Percentiles rank a stretch among this genome's conserved stretches.
Conservation (phyloP, 2,329 filamentous ascomycete species). For the Orbilia brochopaga region DNA sequence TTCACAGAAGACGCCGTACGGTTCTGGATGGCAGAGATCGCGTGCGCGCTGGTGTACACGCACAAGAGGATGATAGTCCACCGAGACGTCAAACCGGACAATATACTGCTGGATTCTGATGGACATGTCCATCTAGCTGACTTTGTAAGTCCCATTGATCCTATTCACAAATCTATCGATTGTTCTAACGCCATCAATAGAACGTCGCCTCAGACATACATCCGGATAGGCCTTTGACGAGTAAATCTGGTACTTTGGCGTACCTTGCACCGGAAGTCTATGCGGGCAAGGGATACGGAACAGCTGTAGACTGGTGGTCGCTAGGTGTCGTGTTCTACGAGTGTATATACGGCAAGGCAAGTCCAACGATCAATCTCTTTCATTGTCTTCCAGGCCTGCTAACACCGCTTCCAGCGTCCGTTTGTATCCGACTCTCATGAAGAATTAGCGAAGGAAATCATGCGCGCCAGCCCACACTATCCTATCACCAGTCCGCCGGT, state of each 20-base stretch:
- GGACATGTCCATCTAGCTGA: constrained; percentile 97
- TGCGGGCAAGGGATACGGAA: constrained; percentile 82
- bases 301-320: constrained; percentile 98
- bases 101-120: constrained; percentile 83
- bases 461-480: constrained; percentile 80
- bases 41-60: constrained; percentile 86
- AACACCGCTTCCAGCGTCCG: constrained; percentile 68
- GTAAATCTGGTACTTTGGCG: constrained; percentile 94
- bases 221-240: constrained; percentile 80
- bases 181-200: constrained; percentile 62
- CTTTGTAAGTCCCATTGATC: constrained; percentile 70
- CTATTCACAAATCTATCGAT: not conserved
- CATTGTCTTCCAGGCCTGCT: constrained; percentile 6
- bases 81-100: constrained; percentile 89
- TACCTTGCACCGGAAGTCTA: constrained; percentile 98
- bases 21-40: constrained; percentile 95
- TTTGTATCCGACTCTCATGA: constrained; percentile 90
- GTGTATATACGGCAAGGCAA: constrained; percentile 97
- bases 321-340: constrained; percentile 98
- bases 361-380: constrained; percentile 53
- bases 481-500: constrained; percentile 93
- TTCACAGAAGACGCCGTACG: constrained; percentile 96
- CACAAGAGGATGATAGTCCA: constrained; percentile 88
- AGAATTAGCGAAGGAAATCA: constrained; percentile 77
- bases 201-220: constrained; percentile 96